Evolutionary conservation across 805 yeast genomes (phyloP).

Genomic region (Soucietia sequanensis): DNA sequence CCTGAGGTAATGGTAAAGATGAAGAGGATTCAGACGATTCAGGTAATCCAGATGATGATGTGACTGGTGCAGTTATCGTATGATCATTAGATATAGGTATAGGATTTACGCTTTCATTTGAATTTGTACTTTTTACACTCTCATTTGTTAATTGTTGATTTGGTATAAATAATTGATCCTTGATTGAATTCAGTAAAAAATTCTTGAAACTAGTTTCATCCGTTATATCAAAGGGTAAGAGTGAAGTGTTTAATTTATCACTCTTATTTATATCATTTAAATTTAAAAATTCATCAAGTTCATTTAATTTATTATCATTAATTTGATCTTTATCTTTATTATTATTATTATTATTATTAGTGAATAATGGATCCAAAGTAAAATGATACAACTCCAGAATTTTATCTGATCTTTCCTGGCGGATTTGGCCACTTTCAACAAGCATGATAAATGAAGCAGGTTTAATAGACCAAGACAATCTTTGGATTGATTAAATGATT

Average conservation of each 20-base stretch:
- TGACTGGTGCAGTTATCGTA: not conserved
- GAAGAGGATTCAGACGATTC: not conserved
- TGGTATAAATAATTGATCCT: too few species aligned
- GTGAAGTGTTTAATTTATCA: slow-evolving; percentile 8
- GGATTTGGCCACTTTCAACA: slow-evolving; percentile 5
- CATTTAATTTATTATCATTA: not conserved
- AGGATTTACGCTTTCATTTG: too few species aligned
- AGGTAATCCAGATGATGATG: not conserved
- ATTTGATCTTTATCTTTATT: not conserved
- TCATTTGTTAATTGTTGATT: too few species aligned
- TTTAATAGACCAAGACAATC: too few species aligned
- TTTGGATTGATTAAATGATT: too few species aligned
- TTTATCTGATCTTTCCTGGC: slow-evolving; percentile 9
- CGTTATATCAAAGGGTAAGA: slow-evolving; percentile 4
- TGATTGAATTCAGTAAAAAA: slow-evolving; percentile 3
- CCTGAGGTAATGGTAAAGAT: too few species aligned
- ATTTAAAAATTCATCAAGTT: slow-evolving; percentile 5
- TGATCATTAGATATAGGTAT: too few species aligned
- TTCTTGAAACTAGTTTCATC: slow-evolving; percentile 5
- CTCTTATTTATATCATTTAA: slow-evolving; percentile 12
- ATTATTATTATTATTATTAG: not conserved
- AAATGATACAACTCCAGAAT: slow-evolving; percentile 17
- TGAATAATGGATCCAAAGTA: slow-evolving; percentile 16
- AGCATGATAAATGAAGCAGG: too few species aligned
- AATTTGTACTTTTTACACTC: too few species aligned